These are phyloP conservation scores for Phaeomoniella chlamydospora DNA, from an alignment of 2,329 filamentous ascomycete species.

Conservation along the genomic window DNA sequence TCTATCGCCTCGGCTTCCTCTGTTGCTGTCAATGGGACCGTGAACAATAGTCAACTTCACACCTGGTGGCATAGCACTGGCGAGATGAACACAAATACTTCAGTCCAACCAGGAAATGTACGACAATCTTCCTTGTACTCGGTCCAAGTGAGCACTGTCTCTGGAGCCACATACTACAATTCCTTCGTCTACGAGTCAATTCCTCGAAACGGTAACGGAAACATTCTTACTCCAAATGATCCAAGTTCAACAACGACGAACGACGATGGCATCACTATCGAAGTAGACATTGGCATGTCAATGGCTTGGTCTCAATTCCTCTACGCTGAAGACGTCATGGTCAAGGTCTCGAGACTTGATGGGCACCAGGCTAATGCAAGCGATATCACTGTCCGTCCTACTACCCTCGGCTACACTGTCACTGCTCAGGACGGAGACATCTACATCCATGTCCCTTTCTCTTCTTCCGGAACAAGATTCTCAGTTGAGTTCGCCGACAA, in stretches of 20 bases:
- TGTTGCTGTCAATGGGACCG: not conserved
- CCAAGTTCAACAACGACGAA: conserved; percentile 8
- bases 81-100: conserved; percentile 10
- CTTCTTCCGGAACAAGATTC: conserved; percentile 13
- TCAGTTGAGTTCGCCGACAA: conserved; percentile 19
- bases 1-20: too few species aligned
- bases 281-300: conserved; percentile 15
- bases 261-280: conserved; percentile 17
- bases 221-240: conserved; percentile 12
- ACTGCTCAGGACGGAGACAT: conserved; percentile 9
- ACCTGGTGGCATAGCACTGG: conserved; percentile 12
- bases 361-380: conserved; percentile 6
- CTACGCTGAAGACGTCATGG: conserved; percentile 10
- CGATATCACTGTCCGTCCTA: conserved; percentile 16
- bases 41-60: not conserved
- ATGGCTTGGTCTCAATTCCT: conserved; percentile 23
- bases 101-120: conserved; percentile 10
- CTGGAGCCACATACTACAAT: conserved; percentile 11
- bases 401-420: conserved; percentile 11
- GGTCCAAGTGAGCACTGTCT: conserved; percentile 9
- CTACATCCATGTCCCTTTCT: conserved; percentile 14
- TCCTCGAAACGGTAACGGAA: conserved; percentile 20
- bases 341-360: conserved; percentile 11
- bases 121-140: conserved; percentile 12
- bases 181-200: conserved; percentile 23